A percentile compares a stretch with the other conserved stretches of the same genome.
Evolutionary conservation across 768 basidiomycete genomes (phyloP).

Genomic region (Tricholomella constricta): DNA sequence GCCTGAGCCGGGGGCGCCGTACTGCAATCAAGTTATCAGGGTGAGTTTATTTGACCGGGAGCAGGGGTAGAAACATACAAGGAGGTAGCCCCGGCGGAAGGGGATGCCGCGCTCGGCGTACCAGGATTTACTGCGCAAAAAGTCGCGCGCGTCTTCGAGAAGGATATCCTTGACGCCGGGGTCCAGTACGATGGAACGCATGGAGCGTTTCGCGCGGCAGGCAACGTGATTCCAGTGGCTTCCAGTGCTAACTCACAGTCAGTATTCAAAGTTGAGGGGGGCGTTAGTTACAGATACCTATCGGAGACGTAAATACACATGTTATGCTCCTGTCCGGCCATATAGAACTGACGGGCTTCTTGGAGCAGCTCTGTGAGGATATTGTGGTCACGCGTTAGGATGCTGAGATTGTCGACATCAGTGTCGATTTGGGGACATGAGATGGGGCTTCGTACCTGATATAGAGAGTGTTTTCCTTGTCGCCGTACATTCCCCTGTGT

Average conservation of each 20-base stretch:
- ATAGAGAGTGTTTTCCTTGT: constrained; percentile 16
- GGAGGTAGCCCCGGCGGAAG: constrained; percentile 75
- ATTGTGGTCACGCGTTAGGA: constrained; percentile 40
- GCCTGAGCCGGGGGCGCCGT: constrained; percentile 73
- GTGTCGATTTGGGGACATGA: neutral
- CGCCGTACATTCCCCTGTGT: constrained; percentile 12
- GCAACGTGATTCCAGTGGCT: constrained; percentile 52
- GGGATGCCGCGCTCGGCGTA: constrained; percentile 78
- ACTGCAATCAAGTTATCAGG: constrained; percentile 36
- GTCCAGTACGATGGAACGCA: constrained; percentile 70
- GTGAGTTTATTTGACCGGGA: constrained; percentile 26
- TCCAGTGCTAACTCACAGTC: constrained; percentile 33
- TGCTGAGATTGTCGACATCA: constrained; percentile 28
- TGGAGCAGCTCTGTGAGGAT: constrained; percentile 42
- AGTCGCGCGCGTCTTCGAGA: constrained; percentile 70
- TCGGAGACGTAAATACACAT: constrained; percentile 47
- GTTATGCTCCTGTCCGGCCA: constrained; percentile 37
- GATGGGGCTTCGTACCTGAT: constrained; percentile 11
- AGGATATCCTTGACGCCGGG: constrained; percentile 67
- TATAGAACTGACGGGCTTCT: constrained; percentile 43
- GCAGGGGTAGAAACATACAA: constrained; percentile 47
- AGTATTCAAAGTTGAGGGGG: constrained; percentile 45
- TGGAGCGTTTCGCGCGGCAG: constrained; percentile 61
- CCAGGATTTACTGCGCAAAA: constrained; percentile 71
- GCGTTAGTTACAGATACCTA: constrained; percentile 28